Conservation (phyloP, 805 yeast species). For the Saccharomycopsis olivae region DNA sequence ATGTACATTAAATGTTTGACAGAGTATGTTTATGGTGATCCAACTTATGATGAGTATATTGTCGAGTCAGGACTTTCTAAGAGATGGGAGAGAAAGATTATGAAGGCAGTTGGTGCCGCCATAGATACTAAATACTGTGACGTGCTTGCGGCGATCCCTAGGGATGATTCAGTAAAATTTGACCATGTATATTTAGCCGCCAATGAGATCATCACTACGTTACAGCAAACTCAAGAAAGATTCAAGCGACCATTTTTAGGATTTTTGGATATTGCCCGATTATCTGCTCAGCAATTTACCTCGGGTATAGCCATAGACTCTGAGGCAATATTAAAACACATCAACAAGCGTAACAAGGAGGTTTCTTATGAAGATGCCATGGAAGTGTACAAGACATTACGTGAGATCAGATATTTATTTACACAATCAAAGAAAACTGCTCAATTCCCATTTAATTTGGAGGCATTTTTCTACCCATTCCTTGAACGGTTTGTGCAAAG, state of each 20-base stretch:
- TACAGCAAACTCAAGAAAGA: slow-evolving; percentile 43
- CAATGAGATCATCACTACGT: slow-evolving; percentile 38
- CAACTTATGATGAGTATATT: slow-evolving; percentile 27
- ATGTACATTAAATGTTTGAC: slow-evolving; percentile 40
- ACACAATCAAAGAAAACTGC: slow-evolving; percentile 32
- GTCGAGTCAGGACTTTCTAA: slow-evolving; percentile 29
- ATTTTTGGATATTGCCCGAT: slow-evolving; percentile 38
- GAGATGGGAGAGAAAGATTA: slow-evolving; percentile 33
- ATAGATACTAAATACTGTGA: slow-evolving; percentile 36
- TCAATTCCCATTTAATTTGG: slow-evolving; percentile 38
- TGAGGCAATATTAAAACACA: slow-evolving; percentile 38
- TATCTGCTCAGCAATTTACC: slow-evolving; percentile 38
- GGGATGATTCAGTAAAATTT: slow-evolving; percentile 42
- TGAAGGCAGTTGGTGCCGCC: slow-evolving; percentile 27
- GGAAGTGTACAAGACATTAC: slow-evolving; percentile 42
- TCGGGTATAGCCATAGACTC: slow-evolving; percentile 46
- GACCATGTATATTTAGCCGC: slow-evolving; percentile 48
- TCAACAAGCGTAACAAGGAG: slow-evolving; percentile 30
- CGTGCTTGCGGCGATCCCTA: slow-evolving; percentile 42
- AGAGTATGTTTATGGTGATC: slow-evolving; percentile 38
- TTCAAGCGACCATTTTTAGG: slow-evolving; percentile 56
- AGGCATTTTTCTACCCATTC: slow-evolving; percentile 42
- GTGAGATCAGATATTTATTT: slow-evolving; percentile 42
- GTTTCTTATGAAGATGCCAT: slow-evolving; percentile 46
- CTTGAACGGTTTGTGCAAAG: slow-evolving; percentile 30